phyloP scores from a whole-genome alignment of 2,329 filamentous ascomycete genomes.

The Gaeumannomyces sp. region DNA sequence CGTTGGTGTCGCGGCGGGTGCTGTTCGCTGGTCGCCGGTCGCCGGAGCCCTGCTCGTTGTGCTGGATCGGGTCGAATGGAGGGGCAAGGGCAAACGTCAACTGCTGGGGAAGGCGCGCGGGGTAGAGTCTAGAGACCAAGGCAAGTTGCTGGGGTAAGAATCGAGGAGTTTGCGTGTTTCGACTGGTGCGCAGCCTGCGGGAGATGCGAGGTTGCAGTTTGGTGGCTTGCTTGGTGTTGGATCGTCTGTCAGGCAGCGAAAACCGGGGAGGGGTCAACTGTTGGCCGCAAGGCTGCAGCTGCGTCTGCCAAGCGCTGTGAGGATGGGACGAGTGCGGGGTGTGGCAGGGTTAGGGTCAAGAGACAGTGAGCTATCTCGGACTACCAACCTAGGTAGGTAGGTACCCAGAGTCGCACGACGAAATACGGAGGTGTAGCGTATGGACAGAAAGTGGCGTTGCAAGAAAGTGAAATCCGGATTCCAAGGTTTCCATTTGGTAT shows the following conservation, averaged over 20 bases:
- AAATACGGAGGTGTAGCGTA: too few relatives aligned
- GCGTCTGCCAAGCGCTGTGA: neutral
- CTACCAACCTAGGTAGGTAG: too few relatives aligned
- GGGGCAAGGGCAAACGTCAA: neutral
- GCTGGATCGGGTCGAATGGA: neutral
- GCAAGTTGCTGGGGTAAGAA: neutral
- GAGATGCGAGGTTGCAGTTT: neutral
- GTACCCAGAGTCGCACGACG: too few relatives aligned
- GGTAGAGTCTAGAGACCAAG: neutral
- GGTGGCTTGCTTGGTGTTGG: too few relatives aligned
- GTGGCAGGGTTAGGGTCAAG: neutral
- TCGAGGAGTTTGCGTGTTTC: neutral
- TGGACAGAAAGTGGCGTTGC: too few relatives aligned
- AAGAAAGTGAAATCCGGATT: neutral
- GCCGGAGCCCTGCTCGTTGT: neutral
- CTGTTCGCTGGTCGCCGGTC: too few relatives aligned
- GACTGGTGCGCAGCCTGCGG: too few relatives aligned
- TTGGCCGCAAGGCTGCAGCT: neutral
- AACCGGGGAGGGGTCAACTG: neutral
- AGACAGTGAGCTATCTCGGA: too few relatives aligned
- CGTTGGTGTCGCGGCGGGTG: too few relatives aligned
- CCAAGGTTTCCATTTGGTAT: neutral
- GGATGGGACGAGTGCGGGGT: neutral
- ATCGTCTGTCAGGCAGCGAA: neutral
- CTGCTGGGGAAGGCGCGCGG: neutral